phyloP scores from a whole-genome alignment of 2,329 filamentous ascomycete genomes.

The Xylariaceae sp. region DNA sequence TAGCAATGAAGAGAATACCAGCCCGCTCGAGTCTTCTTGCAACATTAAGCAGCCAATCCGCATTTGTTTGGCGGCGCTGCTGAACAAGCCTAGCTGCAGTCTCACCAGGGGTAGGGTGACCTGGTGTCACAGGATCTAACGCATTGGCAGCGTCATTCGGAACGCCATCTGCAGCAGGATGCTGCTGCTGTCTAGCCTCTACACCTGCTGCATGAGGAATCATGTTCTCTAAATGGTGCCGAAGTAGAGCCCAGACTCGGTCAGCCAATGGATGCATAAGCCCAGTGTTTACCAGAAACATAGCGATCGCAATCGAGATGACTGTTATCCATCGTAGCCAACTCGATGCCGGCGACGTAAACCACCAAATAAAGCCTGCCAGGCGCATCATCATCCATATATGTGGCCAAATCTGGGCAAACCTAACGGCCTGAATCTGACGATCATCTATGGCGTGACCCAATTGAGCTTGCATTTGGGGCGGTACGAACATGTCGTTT shows the following conservation, averaged over 20 bases:
- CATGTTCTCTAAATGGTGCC: constrained; percentile 54
- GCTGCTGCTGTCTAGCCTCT: constrained; percentile 23
- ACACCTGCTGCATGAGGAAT: constrained; percentile 46
- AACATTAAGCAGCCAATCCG: constrained; percentile 46
- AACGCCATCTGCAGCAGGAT: constrained; percentile 26
- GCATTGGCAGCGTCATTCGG: constrained; percentile 27
- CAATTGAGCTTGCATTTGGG: constrained; percentile 28
- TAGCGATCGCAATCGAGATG: constrained; percentile 46
- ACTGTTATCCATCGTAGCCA: constrained; percentile 57
- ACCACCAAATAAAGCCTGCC: constrained; percentile 58
- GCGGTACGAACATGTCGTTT: constrained; percentile 26
- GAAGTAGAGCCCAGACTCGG: constrained; percentile 51
- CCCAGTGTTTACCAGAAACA: constrained; percentile 58
- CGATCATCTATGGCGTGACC: constrained; percentile 28
- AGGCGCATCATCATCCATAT: constrained; percentile 57
- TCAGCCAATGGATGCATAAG: constrained; percentile 52
- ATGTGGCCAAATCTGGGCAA: constrained; percentile 51
- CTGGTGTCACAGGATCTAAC: constrained; percentile 27
- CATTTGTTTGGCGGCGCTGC: constrained; percentile 41
- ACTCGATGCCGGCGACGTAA: constrained; percentile 52
- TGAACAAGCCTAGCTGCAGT: constrained; percentile 51
- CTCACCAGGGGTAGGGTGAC: constrained; percentile 40
- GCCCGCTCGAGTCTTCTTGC: constrained; percentile 54
- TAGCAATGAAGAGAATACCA: constrained; percentile 58
- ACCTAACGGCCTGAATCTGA: constrained; percentile 33